These are phyloP conservation scores for Allium cepa DNA, from an alignment of 106 monocot genomes.

Conservation along the genomic window DNA sequence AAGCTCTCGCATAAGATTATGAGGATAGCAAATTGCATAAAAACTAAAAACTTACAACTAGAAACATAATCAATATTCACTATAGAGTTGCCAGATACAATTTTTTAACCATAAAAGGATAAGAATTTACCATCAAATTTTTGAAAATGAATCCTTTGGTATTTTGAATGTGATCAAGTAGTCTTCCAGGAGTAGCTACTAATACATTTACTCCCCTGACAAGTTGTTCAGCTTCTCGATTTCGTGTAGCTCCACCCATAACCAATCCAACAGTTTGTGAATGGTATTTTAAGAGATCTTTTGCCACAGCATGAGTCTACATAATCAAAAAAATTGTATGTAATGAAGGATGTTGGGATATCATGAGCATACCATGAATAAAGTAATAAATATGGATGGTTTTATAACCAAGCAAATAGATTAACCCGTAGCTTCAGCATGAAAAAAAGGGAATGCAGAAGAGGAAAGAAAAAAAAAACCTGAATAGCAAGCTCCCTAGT, in stretches of 20 bases:
- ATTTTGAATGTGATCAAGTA: conserved; percentile 82
- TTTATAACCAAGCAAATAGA: too few relatives aligned
- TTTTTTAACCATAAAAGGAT: too few relatives aligned
- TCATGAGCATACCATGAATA: too few relatives aligned
- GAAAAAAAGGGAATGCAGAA: too few relatives aligned
- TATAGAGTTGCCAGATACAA: too few relatives aligned
- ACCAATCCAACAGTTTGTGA: conserved; percentile 81
- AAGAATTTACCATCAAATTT: conserved; percentile 49
- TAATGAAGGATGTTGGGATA: too few relatives aligned
- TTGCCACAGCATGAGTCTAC: conserved; percentile 80
- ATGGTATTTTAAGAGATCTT: conserved; percentile 75
- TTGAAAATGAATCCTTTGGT: conserved; percentile 83
- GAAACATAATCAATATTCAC: too few relatives aligned
- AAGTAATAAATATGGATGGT: too few relatives aligned
- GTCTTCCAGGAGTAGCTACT: conserved; percentile 85
- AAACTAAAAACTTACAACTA: too few relatives aligned
- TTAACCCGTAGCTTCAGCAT: too few relatives aligned
- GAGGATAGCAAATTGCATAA: too few relatives aligned
- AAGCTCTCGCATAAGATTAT: too few relatives aligned
- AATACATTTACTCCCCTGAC: conserved; percentile 78
- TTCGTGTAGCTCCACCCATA: conserved; percentile 61
- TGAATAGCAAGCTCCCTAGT: conserved; percentile 97
- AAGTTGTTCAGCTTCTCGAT: conserved; percentile 73
- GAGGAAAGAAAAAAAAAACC: conserved; percentile 13
- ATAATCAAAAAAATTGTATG: background rate